A percentile compares a stretch with the other conserved stretches of the same genome.
Conservation (phyloP, 2,329 filamentous ascomycete species). For the Exserohilum turcica region DNA sequence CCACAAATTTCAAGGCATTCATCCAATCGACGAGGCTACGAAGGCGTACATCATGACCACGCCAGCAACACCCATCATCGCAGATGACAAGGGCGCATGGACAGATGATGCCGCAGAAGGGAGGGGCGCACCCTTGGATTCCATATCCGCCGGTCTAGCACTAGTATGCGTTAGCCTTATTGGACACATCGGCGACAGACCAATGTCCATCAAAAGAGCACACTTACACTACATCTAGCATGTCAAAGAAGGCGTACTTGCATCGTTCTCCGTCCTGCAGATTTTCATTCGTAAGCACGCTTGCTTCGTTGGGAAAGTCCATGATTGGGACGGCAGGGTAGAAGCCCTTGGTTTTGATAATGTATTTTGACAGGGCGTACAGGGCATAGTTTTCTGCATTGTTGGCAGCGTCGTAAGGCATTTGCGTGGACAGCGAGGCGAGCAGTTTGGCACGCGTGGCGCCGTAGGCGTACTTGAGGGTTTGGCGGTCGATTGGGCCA, state of each 20-base stretch:
- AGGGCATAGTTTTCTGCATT: slow-evolving; percentile 45
- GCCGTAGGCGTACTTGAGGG: slow-evolving; percentile 43
- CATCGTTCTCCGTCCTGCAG: slow-evolving; percentile 38
- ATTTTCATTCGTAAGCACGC: slow-evolving; percentile 40
- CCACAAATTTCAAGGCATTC: background rate
- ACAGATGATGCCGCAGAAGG: slow-evolving; percentile 22
- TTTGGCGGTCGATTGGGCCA: slow-evolving; percentile 25
- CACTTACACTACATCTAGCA: slow-evolving; percentile 37
- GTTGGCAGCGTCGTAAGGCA: slow-evolving; percentile 40
- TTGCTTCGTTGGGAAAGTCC: slow-evolving; percentile 37
- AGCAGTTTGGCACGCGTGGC: slow-evolving; percentile 41
- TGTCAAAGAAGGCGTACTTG: slow-evolving; percentile 38
- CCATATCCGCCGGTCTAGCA: slow-evolving; percentile 19
- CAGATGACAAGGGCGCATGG: slow-evolving; percentile 2
- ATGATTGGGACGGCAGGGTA: slow-evolving; percentile 41
- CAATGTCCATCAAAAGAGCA: background rate
- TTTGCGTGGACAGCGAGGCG: slow-evolving; percentile 37
- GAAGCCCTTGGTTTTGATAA: slow-evolving; percentile 35
- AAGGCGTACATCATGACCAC: slow-evolving; percentile 11
- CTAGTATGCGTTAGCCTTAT: slow-evolving; percentile 6
- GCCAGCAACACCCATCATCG: slow-evolving; percentile 5
- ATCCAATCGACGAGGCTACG: slow-evolving; percentile 21
- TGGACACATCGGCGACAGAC: background rate
- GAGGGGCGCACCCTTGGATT: slow-evolving; percentile 27
- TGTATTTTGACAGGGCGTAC: slow-evolving; percentile 41